These are phyloP conservation scores for Cadophora sp. DNA, from an alignment of 2,329 filamentous ascomycete species.

Conservation along the genomic window DNA sequence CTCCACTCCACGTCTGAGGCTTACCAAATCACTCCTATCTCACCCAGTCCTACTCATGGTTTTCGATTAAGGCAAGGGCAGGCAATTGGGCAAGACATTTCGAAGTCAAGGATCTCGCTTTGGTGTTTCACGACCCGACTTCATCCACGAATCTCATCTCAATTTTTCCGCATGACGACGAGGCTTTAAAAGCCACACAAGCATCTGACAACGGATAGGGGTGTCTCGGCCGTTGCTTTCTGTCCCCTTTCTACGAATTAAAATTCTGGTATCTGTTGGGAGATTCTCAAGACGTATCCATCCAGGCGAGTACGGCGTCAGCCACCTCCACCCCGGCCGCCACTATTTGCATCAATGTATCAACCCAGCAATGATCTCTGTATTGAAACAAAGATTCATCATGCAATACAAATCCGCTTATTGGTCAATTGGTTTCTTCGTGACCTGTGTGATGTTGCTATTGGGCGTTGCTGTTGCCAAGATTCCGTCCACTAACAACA, in stretches of 20 bases:
- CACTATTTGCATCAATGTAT: not conserved
- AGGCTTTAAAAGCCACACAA: conserved; percentile 2
- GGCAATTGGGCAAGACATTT: not conserved
- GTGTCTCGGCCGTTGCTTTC: not conserved
- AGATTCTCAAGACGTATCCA: not conserved
- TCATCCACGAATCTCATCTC: conserved; percentile 2
- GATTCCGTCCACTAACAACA: conserved; percentile 12
- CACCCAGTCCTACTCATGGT: not conserved
- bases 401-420: conserved; percentile 3
- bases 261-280: not conserved
- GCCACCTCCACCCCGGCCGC: not conserved
- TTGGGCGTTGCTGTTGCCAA: conserved; percentile 10
- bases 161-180: not conserved
- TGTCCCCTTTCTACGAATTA: not conserved
- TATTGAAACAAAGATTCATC: conserved; percentile 13
- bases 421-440: not conserved
- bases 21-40: not conserved
- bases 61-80: not conserved
- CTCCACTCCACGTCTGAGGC: not conserved
- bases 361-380: conserved; percentile 8
- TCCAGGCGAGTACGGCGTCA: not conserved
- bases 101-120: not conserved
- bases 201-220: not conserved
- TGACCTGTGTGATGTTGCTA: not conserved
- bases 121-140: not conserved